Base-by-base conservation (phyloP, 345 rosid species). In the Balakata baccata region DNA sequence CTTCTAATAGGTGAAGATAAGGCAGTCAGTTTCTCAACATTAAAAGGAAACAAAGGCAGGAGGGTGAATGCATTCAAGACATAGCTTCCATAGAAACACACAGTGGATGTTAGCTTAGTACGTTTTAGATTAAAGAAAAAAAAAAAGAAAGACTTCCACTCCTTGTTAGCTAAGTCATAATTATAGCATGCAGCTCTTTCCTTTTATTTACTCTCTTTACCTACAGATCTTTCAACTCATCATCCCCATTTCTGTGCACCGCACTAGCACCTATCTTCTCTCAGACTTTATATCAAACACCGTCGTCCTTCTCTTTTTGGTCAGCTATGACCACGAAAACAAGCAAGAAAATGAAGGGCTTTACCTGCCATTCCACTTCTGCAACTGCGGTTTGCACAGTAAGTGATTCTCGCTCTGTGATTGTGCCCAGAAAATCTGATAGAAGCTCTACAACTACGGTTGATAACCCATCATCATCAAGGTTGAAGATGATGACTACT, bases 291-390 rank as follows among this genome's bases (percentile, higher is more conserved):
- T 5, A 34, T 20, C 34, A 63, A 38, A 49, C 68, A 72, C 59
- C 39, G 38, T 25, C 20, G 59, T 29, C 59, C 13, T 22, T 22
- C 22, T 7, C 2, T 54, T 12, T 2, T 43, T 9, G 3, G 38
- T 34, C 22, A 13, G 60, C 68, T 29, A 29, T 66, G 73, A 61
- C 46, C 49, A 72, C 43, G 73, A 68, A 69, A 60, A 58, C 22
- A 11, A 66, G 66, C 23, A 80, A 75, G 76, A 76, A 64, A 78
- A 85, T 80, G 87, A 86, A 78, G 79, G 89, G 92, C 10, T 82
- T 88, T 77, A 86, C 84, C 87, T 88, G 92, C 84, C 90, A 79
- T 59, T 85, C 92, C 34, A 61, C 81, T 3, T 83, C 84, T 50
- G 85, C 83, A 53, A 84, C 80, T 53, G 84, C 84, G 22, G 82